These are phyloP conservation scores for Anthracocystis panici-leucophaei DNA, from an alignment of 1,284 basidiomycete species.

Conservation along the genomic window DNA sequence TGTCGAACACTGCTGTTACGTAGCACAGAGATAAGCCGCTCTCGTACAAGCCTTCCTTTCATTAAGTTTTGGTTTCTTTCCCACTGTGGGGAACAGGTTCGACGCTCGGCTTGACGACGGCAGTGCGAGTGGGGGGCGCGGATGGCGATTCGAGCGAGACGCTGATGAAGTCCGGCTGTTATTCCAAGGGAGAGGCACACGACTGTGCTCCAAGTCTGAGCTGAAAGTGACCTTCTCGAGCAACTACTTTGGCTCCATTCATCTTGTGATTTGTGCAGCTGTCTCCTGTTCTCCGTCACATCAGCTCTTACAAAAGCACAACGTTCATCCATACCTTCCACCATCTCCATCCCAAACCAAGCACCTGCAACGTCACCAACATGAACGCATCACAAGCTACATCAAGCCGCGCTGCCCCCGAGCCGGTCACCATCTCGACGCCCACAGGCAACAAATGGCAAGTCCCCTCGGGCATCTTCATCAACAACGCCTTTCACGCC, in stretches of 20 bases:
- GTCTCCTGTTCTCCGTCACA: not conserved
- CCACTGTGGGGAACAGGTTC: not conserved
- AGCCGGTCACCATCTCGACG: constrained; percentile 62
- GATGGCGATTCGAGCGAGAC: constrained; percentile 13
- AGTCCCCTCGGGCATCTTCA: constrained; percentile 56
- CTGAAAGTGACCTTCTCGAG: too few relatives aligned
- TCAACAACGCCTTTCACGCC: constrained; percentile 56
- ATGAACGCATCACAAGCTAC: constrained; percentile 16
- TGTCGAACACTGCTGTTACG: not conserved
- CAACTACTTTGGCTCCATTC: too few relatives aligned
- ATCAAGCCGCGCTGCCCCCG: constrained; percentile 12
- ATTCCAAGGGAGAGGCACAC: not conserved
- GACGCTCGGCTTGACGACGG: not conserved
- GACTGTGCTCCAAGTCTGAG: not conserved
- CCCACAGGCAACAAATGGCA: constrained; percentile 53
- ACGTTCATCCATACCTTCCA: not conserved
- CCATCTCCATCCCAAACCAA: not conserved
- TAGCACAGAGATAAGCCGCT: constrained; percentile 12
- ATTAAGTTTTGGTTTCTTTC: not conserved
- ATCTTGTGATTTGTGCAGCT: not conserved
- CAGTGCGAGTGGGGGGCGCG: not conserved
- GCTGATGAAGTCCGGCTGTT: not conserved
- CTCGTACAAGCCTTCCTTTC: not conserved
- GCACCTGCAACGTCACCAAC: not conserved
- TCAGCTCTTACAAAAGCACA: constrained; percentile 8